A percentile compares a stretch with the other conserved stretches of the same genome.
These are phyloP conservation scores for Blepharisma undulans DNA, from an alignment of 169 alveolate species.

Conservation along the genomic window DNA sequence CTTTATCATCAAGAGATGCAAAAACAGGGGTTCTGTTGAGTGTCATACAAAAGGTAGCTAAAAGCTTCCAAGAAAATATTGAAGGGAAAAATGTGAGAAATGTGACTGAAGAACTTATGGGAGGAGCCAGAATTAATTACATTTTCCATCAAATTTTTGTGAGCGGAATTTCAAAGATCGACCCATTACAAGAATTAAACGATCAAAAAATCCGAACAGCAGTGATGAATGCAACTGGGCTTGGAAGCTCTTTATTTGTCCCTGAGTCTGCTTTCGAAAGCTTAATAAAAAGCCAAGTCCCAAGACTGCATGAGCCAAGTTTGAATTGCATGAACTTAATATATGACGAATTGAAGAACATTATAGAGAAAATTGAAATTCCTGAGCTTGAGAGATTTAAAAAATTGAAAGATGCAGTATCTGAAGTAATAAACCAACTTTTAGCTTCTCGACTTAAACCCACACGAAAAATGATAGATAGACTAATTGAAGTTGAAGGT, in stretches of 20 bases:
- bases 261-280: conserved; percentile 95
- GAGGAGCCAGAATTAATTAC: conserved; percentile 25
- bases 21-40: background rate
- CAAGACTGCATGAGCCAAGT: conserved; percentile 92
- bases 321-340: conserved; percentile 86
- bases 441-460: background rate
- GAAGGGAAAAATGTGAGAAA: background rate
- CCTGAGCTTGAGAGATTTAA: conserved; percentile 31
- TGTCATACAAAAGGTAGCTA: background rate
- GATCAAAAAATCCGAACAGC: conserved; percentile 37
- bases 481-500: conserved; percentile 85
- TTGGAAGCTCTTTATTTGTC: conserved; percentile 90
- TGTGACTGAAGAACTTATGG: background rate
- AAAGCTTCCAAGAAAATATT: background rate
- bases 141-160: background rate
- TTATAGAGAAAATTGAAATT: background rate
- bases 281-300: conserved; percentile 91
- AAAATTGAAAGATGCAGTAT: conserved; percentile 9
- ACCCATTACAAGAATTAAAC: conserved; percentile 5
- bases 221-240: conserved; percentile 89
- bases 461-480: conserved; percentile 37
- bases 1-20: background rate
- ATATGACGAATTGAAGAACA: background rate
- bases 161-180: background rate
- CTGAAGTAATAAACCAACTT: background rate